Conservation (phyloP, 176 grass and related monocot genomes). For the Hordeum marinum region DNA sequence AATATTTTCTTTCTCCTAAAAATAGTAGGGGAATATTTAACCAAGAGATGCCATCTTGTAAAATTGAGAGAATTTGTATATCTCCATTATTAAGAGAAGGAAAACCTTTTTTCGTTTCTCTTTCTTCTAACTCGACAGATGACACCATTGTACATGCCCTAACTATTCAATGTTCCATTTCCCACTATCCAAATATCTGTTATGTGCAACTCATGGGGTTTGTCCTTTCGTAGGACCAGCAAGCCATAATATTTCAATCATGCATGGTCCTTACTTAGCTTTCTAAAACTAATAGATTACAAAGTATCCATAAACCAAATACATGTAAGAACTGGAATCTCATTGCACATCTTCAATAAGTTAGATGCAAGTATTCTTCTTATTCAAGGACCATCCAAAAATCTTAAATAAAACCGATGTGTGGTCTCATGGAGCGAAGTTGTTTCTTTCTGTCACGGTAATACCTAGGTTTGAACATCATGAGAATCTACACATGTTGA, state of each 20-base stretch:
- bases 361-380: neutral
- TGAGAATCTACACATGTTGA: neutral
- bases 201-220: neutral
- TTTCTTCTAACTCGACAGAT: no score
- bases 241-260: neutral
- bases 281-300: no score
- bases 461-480: neutral
- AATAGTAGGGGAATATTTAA: no score
- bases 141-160: neutral
- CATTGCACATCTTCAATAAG: neutral
- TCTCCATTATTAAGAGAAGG: no score
- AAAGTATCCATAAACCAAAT: neutral
- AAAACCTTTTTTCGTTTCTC: no score
- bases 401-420: neutral
- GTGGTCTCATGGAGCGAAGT: neutral
- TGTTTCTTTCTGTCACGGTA: neutral
- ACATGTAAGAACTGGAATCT: neutral
- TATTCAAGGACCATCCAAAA: neutral
- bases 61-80: no score
- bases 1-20: no score
- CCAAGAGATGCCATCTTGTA: no score
- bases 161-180: neutral
- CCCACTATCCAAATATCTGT: neutral
- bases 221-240: neutral
- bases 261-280: neutral